Evolutionary conservation across 1,284 basidiomycete genomes (phyloP).

Genomic region (Tilletiopsis washingtonensis): DNA sequence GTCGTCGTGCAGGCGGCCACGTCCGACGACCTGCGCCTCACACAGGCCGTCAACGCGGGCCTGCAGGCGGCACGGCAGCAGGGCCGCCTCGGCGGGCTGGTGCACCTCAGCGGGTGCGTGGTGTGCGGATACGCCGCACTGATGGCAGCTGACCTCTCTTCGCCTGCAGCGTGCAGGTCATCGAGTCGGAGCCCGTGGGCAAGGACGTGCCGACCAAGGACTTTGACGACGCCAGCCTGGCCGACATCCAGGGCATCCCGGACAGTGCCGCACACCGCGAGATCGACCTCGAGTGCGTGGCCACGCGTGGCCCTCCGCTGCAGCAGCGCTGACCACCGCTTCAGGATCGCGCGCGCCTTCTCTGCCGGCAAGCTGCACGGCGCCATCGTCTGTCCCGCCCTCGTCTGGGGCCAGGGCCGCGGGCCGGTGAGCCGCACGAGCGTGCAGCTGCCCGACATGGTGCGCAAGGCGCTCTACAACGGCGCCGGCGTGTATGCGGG

Average conservation of each 20-base stretch:
- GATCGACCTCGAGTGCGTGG: constrained; percentile 10
- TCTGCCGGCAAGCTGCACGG: constrained; percentile 2
- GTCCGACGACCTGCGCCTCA: constrained; percentile 11
- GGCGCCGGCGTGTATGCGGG: constrained; percentile 6
- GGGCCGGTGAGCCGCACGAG: constrained; percentile 1
- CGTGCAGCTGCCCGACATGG: constrained; percentile 4
- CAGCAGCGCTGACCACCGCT: not conserved
- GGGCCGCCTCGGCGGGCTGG: constrained; percentile 1
- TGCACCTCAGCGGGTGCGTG: constrained; percentile 10
- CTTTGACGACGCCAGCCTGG: constrained; percentile 6
- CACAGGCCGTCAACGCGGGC: constrained; percentile 10
- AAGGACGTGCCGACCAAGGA: constrained; percentile 5
- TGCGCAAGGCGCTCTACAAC: constrained; percentile 10
- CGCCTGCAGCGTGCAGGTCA: constrained; percentile 10
- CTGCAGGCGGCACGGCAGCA: not conserved
- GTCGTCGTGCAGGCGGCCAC: constrained; percentile 7
- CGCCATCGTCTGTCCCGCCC: constrained; percentile 10
- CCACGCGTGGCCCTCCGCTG: not conserved
- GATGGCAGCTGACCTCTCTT: too few relatives aligned
- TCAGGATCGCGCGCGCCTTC: constrained; percentile 3
- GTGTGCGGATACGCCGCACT: too few relatives aligned
- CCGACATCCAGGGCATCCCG: constrained; percentile 3
- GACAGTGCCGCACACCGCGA: constrained; percentile 12
- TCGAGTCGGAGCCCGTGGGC: constrained; percentile 7
- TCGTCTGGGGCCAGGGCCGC: constrained; percentile 9